Conservation (phyloP, 257 asterid genomes). For the Mentha longifolia region DNA sequence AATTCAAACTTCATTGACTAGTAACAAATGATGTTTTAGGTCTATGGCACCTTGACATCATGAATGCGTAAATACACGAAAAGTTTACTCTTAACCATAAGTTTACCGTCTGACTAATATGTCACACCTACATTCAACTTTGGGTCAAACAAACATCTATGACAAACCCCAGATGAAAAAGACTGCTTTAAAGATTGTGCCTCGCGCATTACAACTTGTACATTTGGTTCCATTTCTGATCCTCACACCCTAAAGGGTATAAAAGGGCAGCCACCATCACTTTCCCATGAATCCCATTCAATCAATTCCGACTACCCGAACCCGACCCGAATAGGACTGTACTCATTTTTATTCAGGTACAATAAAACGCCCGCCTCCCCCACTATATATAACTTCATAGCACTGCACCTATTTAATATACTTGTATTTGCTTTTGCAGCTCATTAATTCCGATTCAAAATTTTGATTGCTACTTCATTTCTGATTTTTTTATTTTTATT, state of each 20-base stretch:
- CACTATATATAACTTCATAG: constrained; percentile 28
- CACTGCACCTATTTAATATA: constrained; percentile 33
- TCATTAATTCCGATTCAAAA: constrained; percentile 30
- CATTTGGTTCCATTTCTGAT: constrained; percentile 29
- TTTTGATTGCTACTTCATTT: constrained; percentile 9
- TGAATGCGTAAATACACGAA: background rate
- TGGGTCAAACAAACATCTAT: constrained; percentile 27
- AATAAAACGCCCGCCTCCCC: constrained; percentile 60
- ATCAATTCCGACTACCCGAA: constrained; percentile 23
- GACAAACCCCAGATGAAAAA: constrained; percentile 24
- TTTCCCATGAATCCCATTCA: constrained; percentile 29
- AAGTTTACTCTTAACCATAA: no score
- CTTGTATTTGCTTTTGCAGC: constrained; percentile 26
- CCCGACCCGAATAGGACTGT: constrained; percentile 22
- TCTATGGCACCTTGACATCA: background rate
- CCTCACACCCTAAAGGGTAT: constrained; percentile 1
- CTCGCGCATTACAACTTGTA: constrained; percentile 29
- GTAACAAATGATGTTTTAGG: background rate
- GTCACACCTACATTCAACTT: constrained; percentile 32
- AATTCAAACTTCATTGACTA: no score
- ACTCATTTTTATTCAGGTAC: constrained; percentile 32
- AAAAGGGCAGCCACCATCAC: constrained; percentile 29
- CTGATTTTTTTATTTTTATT: background rate
- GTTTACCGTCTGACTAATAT: constrained; percentile 18
- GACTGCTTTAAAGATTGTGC: constrained; percentile 31